Base-by-base conservation (phyloP, 257 asterid genomes). In the Petunia secreta region DNA sequence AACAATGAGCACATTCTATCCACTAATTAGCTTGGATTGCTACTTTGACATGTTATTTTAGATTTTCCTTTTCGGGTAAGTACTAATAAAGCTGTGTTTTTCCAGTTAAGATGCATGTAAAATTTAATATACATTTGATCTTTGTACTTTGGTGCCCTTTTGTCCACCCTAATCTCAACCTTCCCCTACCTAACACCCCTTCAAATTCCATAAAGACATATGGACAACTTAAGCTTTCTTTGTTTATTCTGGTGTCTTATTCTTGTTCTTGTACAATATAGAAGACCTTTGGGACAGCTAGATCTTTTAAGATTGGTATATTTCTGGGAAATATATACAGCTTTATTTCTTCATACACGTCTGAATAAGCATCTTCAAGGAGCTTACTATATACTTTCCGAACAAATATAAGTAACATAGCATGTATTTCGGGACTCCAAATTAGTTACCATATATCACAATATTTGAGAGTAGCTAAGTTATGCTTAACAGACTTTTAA, bases 141-240 rank as follows among this genome's bases (percentile, higher is more conserved):
- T 71, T 65, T 43, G 53, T 65, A 78, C 75, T 41, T 82, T 76
- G 63, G 62, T 38, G 46, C 46, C 60, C 58, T 74, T 80, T 84
- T 79, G 62, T 82, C 84, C 68, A 78, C 76, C 81, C 85, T 82
- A 81, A 78, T 83, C 81, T 69, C 63, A 82, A 79, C 82, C 71
- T 84, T 84, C 62, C 74, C 67, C 59, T 71, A 71, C 80, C 57
- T 67, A 85, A 82, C 78, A 87, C 63, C 93, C 83, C 85, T 89
- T 84, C 86, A 86, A 75, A 66, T 75, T 82, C 82, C 43, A 69
- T 68, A 82, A 79, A 80, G 91, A 80, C 88, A 82, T 59, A 13
- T 25, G 73, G 78, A n/a, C 79, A 80, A 78, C 66, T 84, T 79
- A 65, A 73, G 68, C 46, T 80, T 78, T 40, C 40, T 54, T 77